Evolutionary conservation across 2,329 filamentous ascomycete genomes (phyloP).

Genomic region (Mycogone perniciosa): DNA sequence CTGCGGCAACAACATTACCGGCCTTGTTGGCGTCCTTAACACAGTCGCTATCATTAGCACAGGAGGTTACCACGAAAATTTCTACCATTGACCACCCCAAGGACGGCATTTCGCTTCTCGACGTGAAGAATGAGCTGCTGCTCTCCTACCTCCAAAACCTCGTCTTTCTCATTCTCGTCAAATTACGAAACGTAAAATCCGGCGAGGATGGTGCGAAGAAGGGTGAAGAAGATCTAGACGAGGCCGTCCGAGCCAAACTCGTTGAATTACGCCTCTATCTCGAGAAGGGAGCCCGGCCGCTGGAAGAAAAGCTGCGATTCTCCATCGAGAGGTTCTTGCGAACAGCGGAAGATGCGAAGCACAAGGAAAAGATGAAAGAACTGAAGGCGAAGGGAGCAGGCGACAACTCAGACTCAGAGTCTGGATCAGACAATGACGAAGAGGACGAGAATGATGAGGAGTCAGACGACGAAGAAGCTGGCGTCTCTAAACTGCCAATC

Average conservation of each 20-base stretch:
- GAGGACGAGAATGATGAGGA: conserved; percentile 33
- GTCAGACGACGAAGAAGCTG: conserved; percentile 20
- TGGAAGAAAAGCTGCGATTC: conserved; percentile 88
- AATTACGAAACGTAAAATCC: conserved; percentile 55
- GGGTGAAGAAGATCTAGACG: conserved; percentile 45
- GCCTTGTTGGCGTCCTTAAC: conserved; percentile 48
- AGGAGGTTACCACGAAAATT: conserved; percentile 59
- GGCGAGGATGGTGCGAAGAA: conserved; percentile 22
- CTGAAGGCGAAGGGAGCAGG: conserved; percentile 22
- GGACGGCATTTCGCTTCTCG: conserved; percentile 88
- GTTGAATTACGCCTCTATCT: conserved; percentile 86
- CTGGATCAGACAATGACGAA: conserved; percentile 26
- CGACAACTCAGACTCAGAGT: conserved; percentile 21
- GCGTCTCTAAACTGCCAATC: conserved; percentile 12
- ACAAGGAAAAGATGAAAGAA: conserved; percentile 32
- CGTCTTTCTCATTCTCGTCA: conserved; percentile 77
- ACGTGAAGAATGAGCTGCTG: conserved; percentile 95
- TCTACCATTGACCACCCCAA: conserved; percentile 63
- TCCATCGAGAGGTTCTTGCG: conserved; percentile 93
- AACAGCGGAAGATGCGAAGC: conserved; percentile 69
- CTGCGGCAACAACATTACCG: conserved; percentile 43
- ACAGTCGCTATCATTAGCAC: conserved; percentile 54
- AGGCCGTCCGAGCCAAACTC: conserved; percentile 73
- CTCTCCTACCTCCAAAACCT: conserved; percentile 94
- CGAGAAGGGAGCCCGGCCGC: conserved; percentile 82